Base-by-base conservation (phyloP, 306 rosid species). In the Sphenostylis stenocarpa region DNA sequence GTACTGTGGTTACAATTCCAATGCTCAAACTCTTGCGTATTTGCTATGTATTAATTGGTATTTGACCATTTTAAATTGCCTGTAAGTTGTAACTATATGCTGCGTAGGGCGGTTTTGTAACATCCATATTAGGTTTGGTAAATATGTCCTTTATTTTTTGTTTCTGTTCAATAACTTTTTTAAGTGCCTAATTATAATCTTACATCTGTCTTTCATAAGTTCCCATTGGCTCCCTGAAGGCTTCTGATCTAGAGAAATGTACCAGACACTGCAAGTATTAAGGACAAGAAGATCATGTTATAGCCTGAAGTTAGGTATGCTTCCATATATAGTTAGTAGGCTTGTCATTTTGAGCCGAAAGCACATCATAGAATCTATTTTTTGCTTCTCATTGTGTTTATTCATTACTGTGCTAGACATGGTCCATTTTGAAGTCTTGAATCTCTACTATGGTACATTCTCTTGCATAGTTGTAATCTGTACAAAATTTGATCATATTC, bases 251-350 rank as follows among this genome's bases (percentile, higher is more conserved):
- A 33, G 69, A 52, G 77, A 44, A 75, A 76, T 81, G 64, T 28
- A 67, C 65, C 45, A 28, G 67, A 68, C 36, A 13, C 65, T 52
- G 67, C 84, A 48, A 74, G 64, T 77, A 41, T 15, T 41, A 10
- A 38, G 43, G 14, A 65, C 52, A 24, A 44, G 58, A 71, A 74
- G 29, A 56, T 47, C 41, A 60, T 44, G 5, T 36, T 68, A 49
- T 34, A 55, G 57, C 79, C 76, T 23, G 47, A 70, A 75, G 44
- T 12, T 48, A 28, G 84, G 82, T 72, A 68, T 78, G 83, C 69
- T 73, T 78, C 43, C 33, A 20, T 65, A 36, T 48, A 13, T 41
- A 20, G 53, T 21, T 73, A 16, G 47, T 4, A 14, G 5, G 63
- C 72, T 73, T 58, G 64, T 52, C 13, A 65, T 56, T 82, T 82